Conservation (phyloP, 2,329 filamentous ascomycete genomes). For the Calonectria fujianensis region DNA sequence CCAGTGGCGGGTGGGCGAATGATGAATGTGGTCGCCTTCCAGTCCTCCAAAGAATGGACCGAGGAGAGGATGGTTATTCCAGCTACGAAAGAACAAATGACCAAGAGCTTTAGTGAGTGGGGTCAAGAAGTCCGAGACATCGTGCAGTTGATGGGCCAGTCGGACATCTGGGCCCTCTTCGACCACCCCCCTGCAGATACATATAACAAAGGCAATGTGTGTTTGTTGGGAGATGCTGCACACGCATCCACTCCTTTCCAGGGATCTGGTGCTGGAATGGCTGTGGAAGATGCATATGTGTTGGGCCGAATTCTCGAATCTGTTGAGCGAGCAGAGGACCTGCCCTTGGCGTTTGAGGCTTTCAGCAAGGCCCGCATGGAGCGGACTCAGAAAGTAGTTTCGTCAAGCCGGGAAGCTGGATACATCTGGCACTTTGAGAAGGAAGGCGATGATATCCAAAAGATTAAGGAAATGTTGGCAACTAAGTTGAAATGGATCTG, state of each 20-base stretch:
- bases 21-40: conserved; percentile 41
- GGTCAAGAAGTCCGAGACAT: conserved; percentile 31
- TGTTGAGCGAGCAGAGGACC: conserved; percentile 23
- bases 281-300: conserved; percentile 58
- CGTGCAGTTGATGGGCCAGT: conserved; percentile 31
- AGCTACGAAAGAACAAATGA: conserved; percentile 33
- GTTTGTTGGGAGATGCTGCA: conserved; percentile 40
- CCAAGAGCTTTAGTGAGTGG: conserved; percentile 24
- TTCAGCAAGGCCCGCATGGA: conserved; percentile 27
- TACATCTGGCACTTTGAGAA: conserved; percentile 38
- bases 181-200: conserved; percentile 19
- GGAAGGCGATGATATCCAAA: conserved; percentile 35
- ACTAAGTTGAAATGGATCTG: conserved; percentile 35
- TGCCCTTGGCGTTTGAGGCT: conserved; percentile 34
- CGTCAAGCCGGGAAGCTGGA: conserved; percentile 35
- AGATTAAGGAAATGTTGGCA: conserved; percentile 34
- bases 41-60: conserved; percentile 31
- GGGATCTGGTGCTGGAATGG: conserved; percentile 38
- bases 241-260: conserved; percentile 39
- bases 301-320: conserved; percentile 26
- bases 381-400: conserved; percentile 36
- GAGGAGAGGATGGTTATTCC: conserved; percentile 33
- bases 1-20: conserved; percentile 33
- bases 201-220: conserved; percentile 33
- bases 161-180: conserved; percentile 36